Percentiles rank a stretch among this genome's conserved stretches.
These are phyloP conservation scores for Hericium erinaceus DNA, from an alignment of 768 basidiomycete genomes.

Conservation along the genomic window DNA sequence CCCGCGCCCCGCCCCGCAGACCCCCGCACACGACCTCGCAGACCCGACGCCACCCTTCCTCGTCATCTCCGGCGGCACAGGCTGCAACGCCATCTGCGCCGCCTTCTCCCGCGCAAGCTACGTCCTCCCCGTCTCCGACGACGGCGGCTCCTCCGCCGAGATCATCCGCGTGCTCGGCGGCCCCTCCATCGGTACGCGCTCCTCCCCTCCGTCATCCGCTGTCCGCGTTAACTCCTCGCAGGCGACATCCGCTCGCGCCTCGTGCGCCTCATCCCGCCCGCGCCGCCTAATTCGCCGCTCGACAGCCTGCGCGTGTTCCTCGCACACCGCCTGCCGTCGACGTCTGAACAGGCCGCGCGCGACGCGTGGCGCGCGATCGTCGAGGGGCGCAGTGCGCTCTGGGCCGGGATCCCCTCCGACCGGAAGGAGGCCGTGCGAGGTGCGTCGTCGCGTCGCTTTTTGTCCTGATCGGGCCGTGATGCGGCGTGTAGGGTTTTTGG, in stretches of 20 bases:
- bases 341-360: conserved; percentile 34
- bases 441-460: conserved; percentile 21
- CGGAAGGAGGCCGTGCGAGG: conserved; percentile 88
- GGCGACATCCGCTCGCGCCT: conserved; percentile 87
- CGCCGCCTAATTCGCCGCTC: conserved; percentile 22
- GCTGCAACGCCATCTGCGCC: conserved; percentile 83
- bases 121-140: conserved; percentile 89
- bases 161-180: conserved; percentile 87
- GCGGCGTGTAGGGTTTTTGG: conserved; percentile 66
- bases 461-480: not conserved
- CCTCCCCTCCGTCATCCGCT: not conserved
- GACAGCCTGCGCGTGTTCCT: too few species aligned
- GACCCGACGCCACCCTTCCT: conserved; percentile 36
- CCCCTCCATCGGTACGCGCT: conserved; percentile 61
- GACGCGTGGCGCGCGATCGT: conserved; percentile 91
- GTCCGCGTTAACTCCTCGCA: conserved; percentile 17
- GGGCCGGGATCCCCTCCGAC: conserved; percentile 81
- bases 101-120: conserved; percentile 76
- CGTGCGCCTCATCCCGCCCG: conserved; percentile 74
- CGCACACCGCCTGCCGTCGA: too few species aligned
- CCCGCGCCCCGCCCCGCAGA: not conserved
- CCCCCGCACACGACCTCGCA: conserved; percentile 2
- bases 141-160: conserved; percentile 92
- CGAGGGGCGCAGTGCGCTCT: conserved; percentile 74
- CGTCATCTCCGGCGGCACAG: conserved; percentile 89